Evolutionary conservation across 768 basidiomycete genomes (phyloP), one percentile per base, ranked within the genome.

Genomic region (Tephrocybe sp.): DNA sequence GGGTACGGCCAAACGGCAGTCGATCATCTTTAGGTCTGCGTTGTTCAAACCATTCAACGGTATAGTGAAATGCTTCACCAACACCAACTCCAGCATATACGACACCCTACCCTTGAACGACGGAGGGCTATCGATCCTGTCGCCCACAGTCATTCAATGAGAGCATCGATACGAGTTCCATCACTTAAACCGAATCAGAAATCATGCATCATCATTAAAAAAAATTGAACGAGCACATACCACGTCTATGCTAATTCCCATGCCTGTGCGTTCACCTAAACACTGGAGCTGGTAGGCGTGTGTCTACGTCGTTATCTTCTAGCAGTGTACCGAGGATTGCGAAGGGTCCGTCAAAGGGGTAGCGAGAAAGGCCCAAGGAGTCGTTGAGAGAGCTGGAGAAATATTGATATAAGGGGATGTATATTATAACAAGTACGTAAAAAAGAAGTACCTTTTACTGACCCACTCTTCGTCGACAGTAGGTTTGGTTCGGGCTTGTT

Each of bases 361-460:
- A 94, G 94, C 1, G 84, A 66, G 25, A 77, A 72, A 2, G 93
- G 92, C 1, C 93, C 92, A 2, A 88, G 67, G 3, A 93, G 75
- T 16, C 84, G 72, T 59, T 91, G 89, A 1, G 91, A 80, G 13
- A 85, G 70, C 86, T 90, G 16, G n/a, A n/a, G n/a, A n/a, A n/a
- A n/a, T n/a, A n/a, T n/a, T n/a, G n/a, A n/a, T n/a, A n/a, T n/a
- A n/a, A n/a, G n/a, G n/a, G n/a, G n/a, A n/a, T n/a, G n/a, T n/a
- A n/a, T n/a, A n/a, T n/a, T n/a, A n/a, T n/a, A n/a, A n/a, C n/a
- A n/a, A n/a, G n/a, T n/a, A n/a, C n/a, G n/a, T n/a, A n/a, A n/a
- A n/a, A n/a, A n/a, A n/a, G n/a, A n/a, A n/a, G n/a, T n/a, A n/a
- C n/a, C n/a, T n/a, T n/a, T n/a, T n/a, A n/a, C n/a, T n/a, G n/a